A percentile compares a stretch with the other conserved stretches of the same genome.
Evolutionary conservation across 2,329 filamentous ascomycete species (phyloP).

Genomic region (Cryphonectria naterciae): DNA sequence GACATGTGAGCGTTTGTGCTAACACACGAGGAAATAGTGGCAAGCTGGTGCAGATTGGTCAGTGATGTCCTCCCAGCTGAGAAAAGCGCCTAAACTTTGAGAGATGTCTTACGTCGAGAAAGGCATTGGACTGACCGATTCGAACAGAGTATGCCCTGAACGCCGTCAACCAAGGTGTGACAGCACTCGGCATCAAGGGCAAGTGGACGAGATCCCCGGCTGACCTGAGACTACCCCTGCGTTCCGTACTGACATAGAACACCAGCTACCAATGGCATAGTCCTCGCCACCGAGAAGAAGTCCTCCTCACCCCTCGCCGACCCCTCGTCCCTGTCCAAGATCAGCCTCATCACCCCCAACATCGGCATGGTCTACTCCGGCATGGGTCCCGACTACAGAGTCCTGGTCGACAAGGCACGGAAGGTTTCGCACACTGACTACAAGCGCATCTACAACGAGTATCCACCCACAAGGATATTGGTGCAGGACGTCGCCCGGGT

Average conservation of each 20-base stretch:
- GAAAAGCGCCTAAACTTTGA: constrained; percentile 43
- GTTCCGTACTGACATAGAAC: constrained; percentile 27
- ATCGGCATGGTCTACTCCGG: constrained; percentile 99
- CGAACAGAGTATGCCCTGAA: constrained; percentile 93
- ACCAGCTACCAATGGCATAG: constrained; percentile 94
- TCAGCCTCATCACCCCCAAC: constrained; percentile 97
- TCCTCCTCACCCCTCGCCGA: constrained; percentile 97
- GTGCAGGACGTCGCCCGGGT: constrained; percentile 97
- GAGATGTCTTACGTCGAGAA: background rate
- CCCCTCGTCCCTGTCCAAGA: constrained; percentile 91
- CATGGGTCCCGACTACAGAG: constrained; percentile 98
- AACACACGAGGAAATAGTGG: constrained; percentile 62
- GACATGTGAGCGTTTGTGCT: constrained; percentile 31
- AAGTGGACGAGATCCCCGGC: constrained; percentile 35
- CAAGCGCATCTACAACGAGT: constrained; percentile 99
- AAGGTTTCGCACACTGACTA: constrained; percentile 98
- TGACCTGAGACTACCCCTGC: background rate
- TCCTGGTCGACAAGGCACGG: constrained; percentile 95
- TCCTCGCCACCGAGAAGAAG: constrained; percentile 99
- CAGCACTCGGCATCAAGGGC: constrained; percentile 98
- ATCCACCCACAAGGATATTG: constrained; percentile 98
- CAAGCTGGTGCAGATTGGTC: constrained; percentile 97
- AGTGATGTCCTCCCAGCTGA: constrained; percentile 28
- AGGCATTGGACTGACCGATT: constrained; percentile 29
- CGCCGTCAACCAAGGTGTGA: constrained; percentile 98